Evolutionary conservation across 345 rosid genomes (phyloP), one percentile per base, ranked within the genome.

Genomic region (Lepidium didymum): DNA sequence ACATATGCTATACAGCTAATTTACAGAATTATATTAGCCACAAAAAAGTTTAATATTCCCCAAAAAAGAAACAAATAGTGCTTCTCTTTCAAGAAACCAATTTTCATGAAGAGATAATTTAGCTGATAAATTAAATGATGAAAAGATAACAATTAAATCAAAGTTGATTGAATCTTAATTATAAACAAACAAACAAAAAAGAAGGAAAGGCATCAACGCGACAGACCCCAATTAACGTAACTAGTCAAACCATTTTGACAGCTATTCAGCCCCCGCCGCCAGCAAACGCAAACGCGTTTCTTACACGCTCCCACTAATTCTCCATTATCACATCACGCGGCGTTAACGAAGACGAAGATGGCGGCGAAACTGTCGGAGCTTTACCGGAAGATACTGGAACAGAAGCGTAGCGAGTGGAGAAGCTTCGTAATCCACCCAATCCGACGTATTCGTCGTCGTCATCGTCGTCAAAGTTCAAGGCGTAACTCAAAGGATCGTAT

Each of bases 401-500:
- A 25, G 84, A 44, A 9, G 91, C 94, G 70, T 70, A 87, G n/a
- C 96, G 79, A 21, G 86, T 70, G 3, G 96, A 90, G 81, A 87
- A 90, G 70, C 81, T 72, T 11, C 83, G 72, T n/a, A 66, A 75
- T 3, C 86, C 80, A 9, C 73, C 79, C 6, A 38, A 41, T 56
- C 27, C 62, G 68, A 58, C 81, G 63, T 73, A 81, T 34, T 76
- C 76, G n/a, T 67, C 80, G 5, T 46, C 69, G 15, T 67, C 77
- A 21, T 72, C 88, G 40, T 87, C 87, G 68, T 91, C 97, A 80
- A 94, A 91, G 62, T 94, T 94, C 69, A 91, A 71, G 8, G 97
- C 69, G 77, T 94, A 91, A 57, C 95, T 87, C 78, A 91, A 50
- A 11, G 99, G 86, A 77, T 91, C 97, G 81, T 94, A 94, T 14